phyloP scores from a whole-genome alignment of 768 basidiomycete species.

The Mrakia frigida region DNA sequence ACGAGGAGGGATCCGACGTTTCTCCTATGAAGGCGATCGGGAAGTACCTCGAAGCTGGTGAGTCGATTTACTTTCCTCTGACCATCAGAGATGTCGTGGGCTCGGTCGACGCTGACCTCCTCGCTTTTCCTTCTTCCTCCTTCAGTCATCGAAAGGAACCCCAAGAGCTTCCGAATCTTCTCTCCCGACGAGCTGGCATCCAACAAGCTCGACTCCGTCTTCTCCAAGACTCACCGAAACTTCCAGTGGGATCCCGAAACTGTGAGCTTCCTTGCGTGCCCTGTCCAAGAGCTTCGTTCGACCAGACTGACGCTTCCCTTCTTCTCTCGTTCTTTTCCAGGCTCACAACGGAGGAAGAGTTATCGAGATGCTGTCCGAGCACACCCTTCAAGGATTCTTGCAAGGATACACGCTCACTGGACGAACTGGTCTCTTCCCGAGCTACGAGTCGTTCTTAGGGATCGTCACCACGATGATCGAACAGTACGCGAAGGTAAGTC shows the following conservation, averaged over 20 bases:
- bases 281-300: neutral
- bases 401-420: constrained; percentile 92
- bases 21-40: constrained; percentile 68
- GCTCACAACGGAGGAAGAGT: constrained; percentile 68
- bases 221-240: constrained; percentile 58
- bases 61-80: neutral
- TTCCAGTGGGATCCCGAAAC: constrained; percentile 73
- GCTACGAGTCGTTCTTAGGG: constrained; percentile 85
- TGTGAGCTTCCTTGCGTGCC: constrained; percentile 33
- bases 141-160: constrained; percentile 53
- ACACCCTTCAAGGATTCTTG: constrained; percentile 83
- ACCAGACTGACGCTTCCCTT: neutral
- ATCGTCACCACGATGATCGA: constrained; percentile 69
- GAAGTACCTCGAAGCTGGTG: constrained; percentile 47
- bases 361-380: constrained; percentile 68
- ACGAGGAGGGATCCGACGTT: constrained; percentile 54
- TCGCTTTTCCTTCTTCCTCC: neutral
- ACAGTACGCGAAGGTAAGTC: constrained; percentile 59
- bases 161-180: constrained; percentile 75
- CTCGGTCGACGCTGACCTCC: neutral
- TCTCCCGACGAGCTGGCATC: constrained; percentile 74
- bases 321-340: constrained; percentile 43
- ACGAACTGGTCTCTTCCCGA: constrained; percentile 67
- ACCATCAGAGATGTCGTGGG: no score
- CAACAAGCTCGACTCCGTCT: constrained; percentile 79